phyloP scores from a whole-genome alignment of 495 filamentous ascomycete species.

The Amorphotheca resinae region DNA sequence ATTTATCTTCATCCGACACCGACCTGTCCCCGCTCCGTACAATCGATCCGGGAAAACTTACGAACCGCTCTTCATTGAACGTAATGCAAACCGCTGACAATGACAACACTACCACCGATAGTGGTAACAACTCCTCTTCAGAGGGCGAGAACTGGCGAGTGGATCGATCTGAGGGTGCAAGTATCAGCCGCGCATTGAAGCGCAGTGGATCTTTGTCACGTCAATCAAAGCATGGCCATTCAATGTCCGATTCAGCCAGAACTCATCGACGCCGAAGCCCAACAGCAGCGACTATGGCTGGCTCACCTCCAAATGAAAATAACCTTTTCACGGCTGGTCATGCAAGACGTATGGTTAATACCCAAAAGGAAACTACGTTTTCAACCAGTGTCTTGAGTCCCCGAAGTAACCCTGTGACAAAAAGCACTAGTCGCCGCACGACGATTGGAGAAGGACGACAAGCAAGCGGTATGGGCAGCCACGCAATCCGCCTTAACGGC shows the following conservation, averaged over 20 bases:
- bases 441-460: conserved; percentile 17
- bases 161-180: conserved; percentile 39
- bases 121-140: conserved; percentile 30
- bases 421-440: conserved; percentile 23
- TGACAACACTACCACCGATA: conserved; percentile 36
- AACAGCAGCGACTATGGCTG: conserved; percentile 33
- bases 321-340: conserved; percentile 55
- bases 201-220: conserved; percentile 31
- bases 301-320: conserved; percentile 46
- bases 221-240: conserved; percentile 16
- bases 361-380: conserved; percentile 43
- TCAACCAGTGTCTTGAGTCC: conserved; percentile 51
- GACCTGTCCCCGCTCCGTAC: conserved; percentile 56
- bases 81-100: conserved; percentile 33
- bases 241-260: conserved; percentile 21
- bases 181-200: conserved; percentile 52
- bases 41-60: conserved; percentile 45
- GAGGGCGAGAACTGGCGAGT: conserved; percentile 31
- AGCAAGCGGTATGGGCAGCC: conserved; percentile 9
- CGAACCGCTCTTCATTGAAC: conserved; percentile 40
- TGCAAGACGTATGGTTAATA: conserved; percentile 58
- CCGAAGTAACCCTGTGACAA: conserved; percentile 51
- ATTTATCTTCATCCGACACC: conserved; percentile 45
- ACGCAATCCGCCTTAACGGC: conserved; percentile 9
- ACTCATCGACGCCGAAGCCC: conserved; percentile 50